A percentile compares a stretch with the other conserved stretches of the same genome.
Conservation (phyloP, 345 rosid genomes). For the Eucalyptus marginata region DNA sequence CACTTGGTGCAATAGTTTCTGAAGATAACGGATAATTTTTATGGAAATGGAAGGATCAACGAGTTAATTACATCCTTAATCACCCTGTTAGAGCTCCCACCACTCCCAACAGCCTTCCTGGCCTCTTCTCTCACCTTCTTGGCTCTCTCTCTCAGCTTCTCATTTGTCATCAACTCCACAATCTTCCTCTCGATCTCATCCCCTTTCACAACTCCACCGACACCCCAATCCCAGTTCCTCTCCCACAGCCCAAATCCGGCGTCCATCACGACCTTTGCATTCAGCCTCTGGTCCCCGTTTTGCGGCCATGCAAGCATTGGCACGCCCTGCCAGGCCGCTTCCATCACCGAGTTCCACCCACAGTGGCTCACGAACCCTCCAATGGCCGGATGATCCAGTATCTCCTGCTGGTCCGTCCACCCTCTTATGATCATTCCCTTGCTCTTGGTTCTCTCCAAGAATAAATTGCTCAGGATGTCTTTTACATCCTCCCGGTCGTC, state of each 20-base stretch:
- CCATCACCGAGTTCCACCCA: slow-evolving; percentile 21
- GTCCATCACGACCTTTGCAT: slow-evolving; percentile 12
- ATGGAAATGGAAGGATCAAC: not conserved
- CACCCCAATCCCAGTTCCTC: slow-evolving; percentile 17
- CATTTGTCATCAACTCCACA: slow-evolving; percentile 13
- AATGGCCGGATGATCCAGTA: slow-evolving; percentile 16
- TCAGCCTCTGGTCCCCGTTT: slow-evolving; percentile 27
- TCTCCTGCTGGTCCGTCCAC: slow-evolving; percentile 31
- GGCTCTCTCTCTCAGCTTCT: slow-evolving; percentile 3
- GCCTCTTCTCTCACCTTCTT: slow-evolving; percentile 11
- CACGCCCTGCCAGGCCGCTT: slow-evolving; percentile 26
- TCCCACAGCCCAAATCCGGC: slow-evolving; percentile 14
- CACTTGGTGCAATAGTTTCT: not conserved
- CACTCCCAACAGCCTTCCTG: slow-evolving; percentile 4
- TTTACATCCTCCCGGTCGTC: slow-evolving; percentile 26
- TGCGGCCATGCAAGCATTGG: slow-evolving; percentile 28
- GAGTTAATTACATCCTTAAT: not conserved
- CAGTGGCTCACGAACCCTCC: slow-evolving; percentile 19
- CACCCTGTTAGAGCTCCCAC: slow-evolving; percentile 2
- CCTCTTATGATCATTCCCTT: slow-evolving; percentile 16
- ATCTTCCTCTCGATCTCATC: slow-evolving; percentile 20
- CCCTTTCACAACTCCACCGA: slow-evolving; percentile 1
- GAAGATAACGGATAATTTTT: not conserved
- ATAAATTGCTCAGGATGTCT: slow-evolving; percentile 11
- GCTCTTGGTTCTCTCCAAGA: not conserved